Percentiles rank a stretch among this genome's conserved stretches.
Evolutionary conservation across 805 yeast genomes (phyloP).

Genomic region (Candida xiaguanensis): DNA sequence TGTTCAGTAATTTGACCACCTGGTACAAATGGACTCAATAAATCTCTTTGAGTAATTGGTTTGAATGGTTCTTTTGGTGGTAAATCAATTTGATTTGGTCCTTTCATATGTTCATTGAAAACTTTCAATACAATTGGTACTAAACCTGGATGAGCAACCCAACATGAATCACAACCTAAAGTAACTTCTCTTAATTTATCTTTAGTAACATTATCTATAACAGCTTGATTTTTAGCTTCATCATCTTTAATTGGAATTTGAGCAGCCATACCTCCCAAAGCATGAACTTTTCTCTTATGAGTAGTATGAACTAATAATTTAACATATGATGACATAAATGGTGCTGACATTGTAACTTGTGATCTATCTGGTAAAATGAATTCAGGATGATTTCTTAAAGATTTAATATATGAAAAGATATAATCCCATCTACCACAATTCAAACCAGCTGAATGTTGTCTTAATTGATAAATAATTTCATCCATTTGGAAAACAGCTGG

Average conservation of each 20-base stretch:
- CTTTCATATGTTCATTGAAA: slow-evolving; percentile 74
- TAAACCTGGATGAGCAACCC: slow-evolving; percentile 88
- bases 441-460: slow-evolving; percentile 75
- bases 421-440: slow-evolving; percentile 92
- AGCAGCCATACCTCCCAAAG: slow-evolving; percentile 92
- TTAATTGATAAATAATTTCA: slow-evolving; percentile 72
- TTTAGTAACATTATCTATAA: slow-evolving; percentile 67
- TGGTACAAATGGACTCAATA: slow-evolving; percentile 61
- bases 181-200: slow-evolving; percentile 75
- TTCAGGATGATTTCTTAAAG: slow-evolving; percentile 63
- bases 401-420: slow-evolving; percentile 75
- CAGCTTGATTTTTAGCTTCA: slow-evolving; percentile 55
- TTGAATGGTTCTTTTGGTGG: slow-evolving; percentile 45
- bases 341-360: slow-evolving; percentile 75
- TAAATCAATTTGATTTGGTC: slow-evolving; percentile 71
- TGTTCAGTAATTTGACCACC: slow-evolving; percentile 62
- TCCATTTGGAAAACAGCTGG: slow-evolving; percentile 88
- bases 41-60: slow-evolving; percentile 56
- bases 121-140: slow-evolving; percentile 70
- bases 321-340: slow-evolving; percentile 78
- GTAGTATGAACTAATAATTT: slow-evolving; percentile 68
- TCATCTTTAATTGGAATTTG: slow-evolving; percentile 79
- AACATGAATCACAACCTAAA: slow-evolving; percentile 83
- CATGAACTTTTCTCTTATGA: slow-evolving; percentile 77
- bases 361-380: slow-evolving; percentile 76